Percentiles rank a stretch among this genome's conserved stretches.
Evolutionary conservation across 768 basidiomycete genomes (phyloP).

Genomic region (Tylopilus sp.): DNA sequence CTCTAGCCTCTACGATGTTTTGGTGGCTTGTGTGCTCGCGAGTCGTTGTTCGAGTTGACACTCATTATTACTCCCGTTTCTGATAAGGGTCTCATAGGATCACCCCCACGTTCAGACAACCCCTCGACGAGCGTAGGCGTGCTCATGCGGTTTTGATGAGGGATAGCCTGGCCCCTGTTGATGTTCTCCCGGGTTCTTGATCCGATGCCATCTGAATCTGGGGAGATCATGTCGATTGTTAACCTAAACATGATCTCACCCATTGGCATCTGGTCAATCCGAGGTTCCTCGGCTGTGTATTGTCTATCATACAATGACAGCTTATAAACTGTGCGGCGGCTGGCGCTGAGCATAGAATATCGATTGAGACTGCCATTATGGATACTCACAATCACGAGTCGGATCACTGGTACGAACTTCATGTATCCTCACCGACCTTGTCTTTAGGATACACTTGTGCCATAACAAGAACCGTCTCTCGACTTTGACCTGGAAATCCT

Average conservation of each 20-base stretch:
- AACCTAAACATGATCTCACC: constrained; percentile 5
- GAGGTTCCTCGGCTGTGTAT: neutral
- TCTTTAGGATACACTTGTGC: neutral
- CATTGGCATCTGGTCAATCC: constrained; percentile 2
- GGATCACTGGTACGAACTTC: neutral
- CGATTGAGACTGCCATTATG: neutral
- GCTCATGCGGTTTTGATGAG: no score
- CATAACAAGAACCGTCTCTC: neutral
- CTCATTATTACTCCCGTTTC: neutral
- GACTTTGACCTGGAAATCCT: constrained; percentile 5
- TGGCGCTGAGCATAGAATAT: neutral
- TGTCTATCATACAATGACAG: constrained; percentile 5
- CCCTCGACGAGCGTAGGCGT: neutral
- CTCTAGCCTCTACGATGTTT: neutral
- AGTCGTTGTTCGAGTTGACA: neutral
- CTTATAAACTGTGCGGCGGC: neutral
- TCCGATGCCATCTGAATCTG: neutral
- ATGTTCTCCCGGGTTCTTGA: neutral
- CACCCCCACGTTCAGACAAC: neutral
- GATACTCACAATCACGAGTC: neutral
- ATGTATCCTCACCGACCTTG: neutral
- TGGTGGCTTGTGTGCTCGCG: neutral
- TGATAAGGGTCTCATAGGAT: neutral
- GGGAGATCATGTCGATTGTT: neutral
- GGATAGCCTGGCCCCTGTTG: neutral